Percentiles rank a stretch among this genome's conserved stretches.
phyloP scores from a whole-genome alignment of 345 rosid species.

The Eucalyptus sideroxylon region DNA sequence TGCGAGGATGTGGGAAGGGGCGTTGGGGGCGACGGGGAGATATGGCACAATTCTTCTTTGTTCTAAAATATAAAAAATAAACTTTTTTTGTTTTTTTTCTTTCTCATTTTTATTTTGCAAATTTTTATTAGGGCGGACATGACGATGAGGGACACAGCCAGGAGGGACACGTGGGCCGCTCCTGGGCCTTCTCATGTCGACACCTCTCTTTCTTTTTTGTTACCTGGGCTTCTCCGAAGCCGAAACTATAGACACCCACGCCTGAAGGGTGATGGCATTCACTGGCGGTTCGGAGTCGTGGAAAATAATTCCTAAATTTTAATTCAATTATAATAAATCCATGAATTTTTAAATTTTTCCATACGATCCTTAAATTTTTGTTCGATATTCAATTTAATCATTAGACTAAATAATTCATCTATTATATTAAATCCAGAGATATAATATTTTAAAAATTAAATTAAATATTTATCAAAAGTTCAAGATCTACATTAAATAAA shows the following conservation, averaged over 20 bases:
- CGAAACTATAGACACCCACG: background rate
- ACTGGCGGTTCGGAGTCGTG: background rate
- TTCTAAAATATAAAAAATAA: background rate
- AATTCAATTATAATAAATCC: no score
- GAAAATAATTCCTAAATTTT: no score
- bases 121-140: background rate
- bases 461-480: fast-evolving
- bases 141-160: background rate
- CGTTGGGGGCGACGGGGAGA: background rate
- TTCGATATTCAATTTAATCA: no score
- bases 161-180: background rate
- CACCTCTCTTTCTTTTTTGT: background rate
- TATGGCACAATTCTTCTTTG: background rate
- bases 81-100: background rate
- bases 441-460: no score
- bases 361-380: fast-evolving
- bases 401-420: fast-evolving
- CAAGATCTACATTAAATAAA: fast-evolving
- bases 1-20: background rate
- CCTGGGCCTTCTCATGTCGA: background rate
- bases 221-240: background rate
- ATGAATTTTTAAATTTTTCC: no score
- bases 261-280: background rate
- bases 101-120: background rate
- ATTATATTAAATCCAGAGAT: no score